These are phyloP conservation scores for Vitis vinifera DNA, from an alignment of 164 flowering plant genomes.

Conservation along the genomic window DNA sequence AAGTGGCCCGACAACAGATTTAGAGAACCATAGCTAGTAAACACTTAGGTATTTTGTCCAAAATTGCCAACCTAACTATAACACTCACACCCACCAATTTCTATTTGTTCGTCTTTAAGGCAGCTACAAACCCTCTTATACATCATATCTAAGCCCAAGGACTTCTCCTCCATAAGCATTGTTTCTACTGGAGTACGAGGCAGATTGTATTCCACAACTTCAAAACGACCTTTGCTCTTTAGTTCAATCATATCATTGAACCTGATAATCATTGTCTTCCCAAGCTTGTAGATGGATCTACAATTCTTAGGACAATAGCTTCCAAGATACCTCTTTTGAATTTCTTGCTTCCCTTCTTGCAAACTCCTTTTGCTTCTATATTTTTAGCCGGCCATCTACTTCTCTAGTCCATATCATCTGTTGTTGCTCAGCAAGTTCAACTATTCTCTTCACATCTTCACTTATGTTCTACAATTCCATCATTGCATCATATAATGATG, in stretches of 20 bases:
- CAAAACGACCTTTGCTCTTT: not conserved
- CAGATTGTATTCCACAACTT: slow-evolving; percentile 1
- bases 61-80: no score
- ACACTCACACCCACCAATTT: not conserved
- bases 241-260: not conserved
- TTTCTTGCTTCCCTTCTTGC: not conserved
- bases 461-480: slow-evolving; percentile 6
- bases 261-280: slow-evolving; percentile 5
- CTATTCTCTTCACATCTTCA: slow-evolving; percentile 9
- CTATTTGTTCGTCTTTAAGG: not conserved
- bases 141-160: slow-evolving; percentile 4
- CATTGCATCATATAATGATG: not conserved
- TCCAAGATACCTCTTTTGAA: slow-evolving; percentile 1
- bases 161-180: not conserved
- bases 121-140: slow-evolving; percentile 3
- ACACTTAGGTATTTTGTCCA: no score
- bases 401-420: not conserved
- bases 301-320: slow-evolving; percentile 10
- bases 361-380: slow-evolving; percentile 1
- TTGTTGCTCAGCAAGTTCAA: slow-evolving; percentile 4
- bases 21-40: no score
- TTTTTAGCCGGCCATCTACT: slow-evolving; percentile 17
- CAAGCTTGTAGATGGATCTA: slow-evolving; percentile 18
- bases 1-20: no score
- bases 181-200: slow-evolving; percentile 4